Evolutionary conservation across 1,139 yeast species (phyloP).

Genomic region (Suzukiozyma palmioleophila): DNA sequence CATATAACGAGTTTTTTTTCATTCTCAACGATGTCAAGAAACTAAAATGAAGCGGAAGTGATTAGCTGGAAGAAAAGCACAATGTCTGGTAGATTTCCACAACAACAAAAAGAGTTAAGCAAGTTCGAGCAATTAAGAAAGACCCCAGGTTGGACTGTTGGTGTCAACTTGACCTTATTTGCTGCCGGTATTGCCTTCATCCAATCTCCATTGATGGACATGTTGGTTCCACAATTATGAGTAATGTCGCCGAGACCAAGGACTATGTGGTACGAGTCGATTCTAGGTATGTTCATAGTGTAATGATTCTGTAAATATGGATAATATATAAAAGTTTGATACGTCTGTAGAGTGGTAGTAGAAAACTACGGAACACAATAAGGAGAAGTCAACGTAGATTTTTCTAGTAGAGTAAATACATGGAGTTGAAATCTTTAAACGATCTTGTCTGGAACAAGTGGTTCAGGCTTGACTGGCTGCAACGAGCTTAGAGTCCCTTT

Average conservation of each 20-base stretch:
- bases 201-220: slow-evolving; percentile 76
- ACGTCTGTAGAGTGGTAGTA: background rate
- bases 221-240: slow-evolving; percentile 72
- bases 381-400: background rate
- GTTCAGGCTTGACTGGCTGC: too few relatives aligned
- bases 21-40: background rate
- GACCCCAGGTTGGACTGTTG: slow-evolving; percentile 61
- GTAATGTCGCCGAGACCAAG: slow-evolving; percentile 8
- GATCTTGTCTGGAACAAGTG: too few relatives aligned
- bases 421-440: too few relatives aligned
- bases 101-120: slow-evolving; percentile 22
- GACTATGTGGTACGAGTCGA: background rate
- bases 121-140: slow-evolving; percentile 49
- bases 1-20: background rate
- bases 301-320: slow-evolving; percentile 4
- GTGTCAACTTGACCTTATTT: slow-evolving; percentile 59
- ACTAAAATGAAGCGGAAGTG: background rate
- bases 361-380: too few relatives aligned
- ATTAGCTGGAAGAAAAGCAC: slow-evolving; percentile 3
- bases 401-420: too few relatives aligned
- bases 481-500: too few relatives aligned
- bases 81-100: slow-evolving; percentile 25
- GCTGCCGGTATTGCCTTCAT: slow-evolving; percentile 71
- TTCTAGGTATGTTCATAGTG: slow-evolving; percentile 1
- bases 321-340: slow-evolving; percentile 1